phyloP scores from a whole-genome alignment of 1,284 basidiomycete genomes.

The Veloboletus limbatus region DNA sequence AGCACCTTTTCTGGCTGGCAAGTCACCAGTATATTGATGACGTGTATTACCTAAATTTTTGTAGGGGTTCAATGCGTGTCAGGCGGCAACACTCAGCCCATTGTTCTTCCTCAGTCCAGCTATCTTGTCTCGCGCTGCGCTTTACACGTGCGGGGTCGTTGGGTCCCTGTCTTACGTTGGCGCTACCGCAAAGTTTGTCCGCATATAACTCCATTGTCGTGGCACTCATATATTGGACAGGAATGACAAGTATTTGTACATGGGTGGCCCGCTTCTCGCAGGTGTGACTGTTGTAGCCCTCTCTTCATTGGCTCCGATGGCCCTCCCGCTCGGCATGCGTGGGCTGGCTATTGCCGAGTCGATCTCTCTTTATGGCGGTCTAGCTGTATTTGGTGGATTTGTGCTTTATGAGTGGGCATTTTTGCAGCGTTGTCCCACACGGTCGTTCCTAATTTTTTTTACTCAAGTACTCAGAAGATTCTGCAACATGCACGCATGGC shows the following conservation, averaged over 20 bases:
- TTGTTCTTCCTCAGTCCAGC: conserved; percentile 86
- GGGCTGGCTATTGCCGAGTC: conserved; percentile 76
- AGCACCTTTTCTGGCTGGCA: conserved; percentile 77
- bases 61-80: conserved; percentile 81
- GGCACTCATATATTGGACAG: conserved; percentile 35
- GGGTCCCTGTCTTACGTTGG: conserved; percentile 86
- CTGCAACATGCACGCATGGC: conserved; percentile 74
- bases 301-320: conserved; percentile 82
- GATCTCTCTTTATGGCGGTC: conserved; percentile 80
- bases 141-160: conserved; percentile 86
- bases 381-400: conserved; percentile 86
- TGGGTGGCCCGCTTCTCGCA: conserved; percentile 82
- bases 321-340: conserved; percentile 78
- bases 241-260: conserved; percentile 82
- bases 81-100: conserved; percentile 81
- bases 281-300: conserved; percentile 86
- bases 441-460: conserved; percentile 6
- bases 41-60: conserved; percentile 8
- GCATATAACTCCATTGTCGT: not conserved
- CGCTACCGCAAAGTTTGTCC: conserved; percentile 74
- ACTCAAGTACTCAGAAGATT: conserved; percentile 69
- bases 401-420: conserved; percentile 79
- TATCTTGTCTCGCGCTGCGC: conserved; percentile 82
- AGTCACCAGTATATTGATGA: conserved; percentile 27
- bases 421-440: not conserved